Conservation (phyloP, 2,329 filamentous ascomycete species). For the Salinomyces thailandicus region DNA sequence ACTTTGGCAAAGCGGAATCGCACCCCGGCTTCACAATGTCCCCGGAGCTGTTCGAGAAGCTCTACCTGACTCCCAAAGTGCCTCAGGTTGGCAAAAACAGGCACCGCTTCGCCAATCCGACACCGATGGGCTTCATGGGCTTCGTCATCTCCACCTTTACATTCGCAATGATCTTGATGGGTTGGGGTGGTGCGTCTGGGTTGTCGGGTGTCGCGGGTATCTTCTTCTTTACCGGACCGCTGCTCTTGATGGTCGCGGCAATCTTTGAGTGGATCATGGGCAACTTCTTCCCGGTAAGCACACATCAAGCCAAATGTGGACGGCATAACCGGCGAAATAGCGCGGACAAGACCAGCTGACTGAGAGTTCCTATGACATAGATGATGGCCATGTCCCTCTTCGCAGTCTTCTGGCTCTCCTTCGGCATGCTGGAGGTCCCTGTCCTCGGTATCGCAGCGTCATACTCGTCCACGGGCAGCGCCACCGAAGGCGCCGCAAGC, state of each 20-base stretch:
- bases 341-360: neutral
- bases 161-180: slow-evolving; percentile 31
- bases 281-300: slow-evolving; percentile 34
- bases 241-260: slow-evolving; percentile 38
- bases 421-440: slow-evolving; percentile 42
- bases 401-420: slow-evolving; percentile 44
- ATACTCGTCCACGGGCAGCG: slow-evolving; percentile 33
- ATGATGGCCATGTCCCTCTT: slow-evolving; percentile 33
- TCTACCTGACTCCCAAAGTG: slow-evolving; percentile 22
- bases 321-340: neutral
- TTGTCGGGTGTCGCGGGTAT: slow-evolving; percentile 29
- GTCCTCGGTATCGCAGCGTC: slow-evolving; percentile 37
- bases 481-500: slow-evolving; percentile 35
- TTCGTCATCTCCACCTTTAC: slow-evolving; percentile 33
- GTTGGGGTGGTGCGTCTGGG: slow-evolving; percentile 29
- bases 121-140: slow-evolving; percentile 22
- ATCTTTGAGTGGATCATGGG: slow-evolving; percentile 46
- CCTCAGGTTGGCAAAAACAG: slow-evolving; percentile 13
- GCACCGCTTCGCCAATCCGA: slow-evolving; percentile 21
- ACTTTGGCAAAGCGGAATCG: too few relatives aligned
- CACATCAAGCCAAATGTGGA: too few relatives aligned
- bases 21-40: slow-evolving; percentile 19
- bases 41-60: slow-evolving; percentile 23
- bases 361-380: slow-evolving; percentile 1
- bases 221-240: slow-evolving; percentile 37